Evolutionary conservation across 192 early-diverging fungal species (phyloP), one percentile per base, ranked within the genome.

Genomic region (Linnemannia zychae): DNA sequence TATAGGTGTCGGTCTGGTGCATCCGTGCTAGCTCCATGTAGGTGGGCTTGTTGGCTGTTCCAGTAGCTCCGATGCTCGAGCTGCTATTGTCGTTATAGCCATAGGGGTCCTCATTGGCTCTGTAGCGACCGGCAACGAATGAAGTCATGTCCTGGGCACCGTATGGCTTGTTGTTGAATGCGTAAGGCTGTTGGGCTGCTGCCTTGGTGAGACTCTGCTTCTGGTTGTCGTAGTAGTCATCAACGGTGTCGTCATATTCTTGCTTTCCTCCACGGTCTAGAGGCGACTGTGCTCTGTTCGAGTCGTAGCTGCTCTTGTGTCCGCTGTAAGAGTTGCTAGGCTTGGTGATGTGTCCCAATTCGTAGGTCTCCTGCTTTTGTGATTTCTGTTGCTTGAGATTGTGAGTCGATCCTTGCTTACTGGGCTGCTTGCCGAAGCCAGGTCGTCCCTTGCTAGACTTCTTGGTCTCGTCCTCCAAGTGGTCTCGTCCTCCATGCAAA

Each of bases 401-500:
- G 18, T 52, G 50, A 40, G 68, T 40, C 3, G 74, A 75, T n/a
- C 22, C 11, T 48, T 48, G 70, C 24, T 53, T 65, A 15, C 67
- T 75, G 0, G 46, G 53, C 5, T 36, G 4, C 40, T 77, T 78
- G 22, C 46, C 28, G 7, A 71, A 70, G 3, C 46, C 71, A 37
- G 44, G 53, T 12, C 57, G 49, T 31, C 38, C 31, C 44, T 40
- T 65, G 3, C 9, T 49, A 38, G 36, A 12, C 7, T 67, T 76
- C 37, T 63, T 78, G 33, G 67, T 67, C n/a, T 77, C 81, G 15
- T 78, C 76, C 13, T 67, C 40, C 16, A 67, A 28, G 15, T 66
- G n/a, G n/a, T 77, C 71, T 3, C 72, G 40, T 24, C 89, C 83
- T 36, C 91, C 91, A 34, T 90, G 82, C 71, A 94, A 92, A n/a